Conservation (phyloP, 495 filamentous ascomycete genomes). For the Aspergillus olivimuriae region DNA sequence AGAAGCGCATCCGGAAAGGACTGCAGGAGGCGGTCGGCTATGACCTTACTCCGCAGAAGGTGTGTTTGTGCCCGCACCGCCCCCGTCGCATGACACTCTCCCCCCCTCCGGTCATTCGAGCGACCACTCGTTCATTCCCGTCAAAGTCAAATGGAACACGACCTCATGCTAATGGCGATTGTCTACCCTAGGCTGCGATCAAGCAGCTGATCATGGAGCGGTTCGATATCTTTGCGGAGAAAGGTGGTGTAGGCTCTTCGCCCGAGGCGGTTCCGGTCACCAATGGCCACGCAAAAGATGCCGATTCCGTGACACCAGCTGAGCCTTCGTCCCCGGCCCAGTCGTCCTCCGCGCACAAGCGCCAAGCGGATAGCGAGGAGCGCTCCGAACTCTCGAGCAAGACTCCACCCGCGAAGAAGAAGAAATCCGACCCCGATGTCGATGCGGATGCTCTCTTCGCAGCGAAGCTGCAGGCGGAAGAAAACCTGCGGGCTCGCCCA, state of each 20-base stretch:
- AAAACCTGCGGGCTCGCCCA: slow-evolving; percentile 67
- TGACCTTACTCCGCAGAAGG: slow-evolving; percentile 86
- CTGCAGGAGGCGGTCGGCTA: slow-evolving; percentile 69
- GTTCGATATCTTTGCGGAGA: slow-evolving; percentile 70
- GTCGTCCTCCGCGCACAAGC: slow-evolving; percentile 51
- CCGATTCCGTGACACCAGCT: slow-evolving; percentile 32
- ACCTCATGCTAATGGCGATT: slow-evolving; percentile 3
- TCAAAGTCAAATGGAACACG: slow-evolving; percentile 5
- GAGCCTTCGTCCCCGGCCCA: slow-evolving; percentile 42
- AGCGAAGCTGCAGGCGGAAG: slow-evolving; percentile 83
- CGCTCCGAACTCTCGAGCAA: slow-evolving; percentile 38
- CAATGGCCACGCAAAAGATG: slow-evolving; percentile 37
- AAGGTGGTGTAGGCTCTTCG: slow-evolving; percentile 31
- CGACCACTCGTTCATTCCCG: neutral
- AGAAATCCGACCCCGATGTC: slow-evolving; percentile 43
- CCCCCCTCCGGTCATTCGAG: neutral
- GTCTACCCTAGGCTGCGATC: slow-evolving; percentile 57
- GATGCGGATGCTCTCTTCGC: slow-evolving; percentile 84
- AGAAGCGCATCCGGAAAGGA: slow-evolving; percentile 85
- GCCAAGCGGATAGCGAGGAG: slow-evolving; percentile 43
- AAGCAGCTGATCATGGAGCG: slow-evolving; percentile 80
- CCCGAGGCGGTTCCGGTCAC: slow-evolving; percentile 27
- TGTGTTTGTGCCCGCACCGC: slow-evolving; percentile 28
- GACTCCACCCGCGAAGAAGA: slow-evolving; percentile 49
- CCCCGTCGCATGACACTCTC: slow-evolving; percentile 10